phyloP scores from a whole-genome alignment of 495 filamentous ascomycete species.

The Barbatosphaeria neglecta region DNA sequence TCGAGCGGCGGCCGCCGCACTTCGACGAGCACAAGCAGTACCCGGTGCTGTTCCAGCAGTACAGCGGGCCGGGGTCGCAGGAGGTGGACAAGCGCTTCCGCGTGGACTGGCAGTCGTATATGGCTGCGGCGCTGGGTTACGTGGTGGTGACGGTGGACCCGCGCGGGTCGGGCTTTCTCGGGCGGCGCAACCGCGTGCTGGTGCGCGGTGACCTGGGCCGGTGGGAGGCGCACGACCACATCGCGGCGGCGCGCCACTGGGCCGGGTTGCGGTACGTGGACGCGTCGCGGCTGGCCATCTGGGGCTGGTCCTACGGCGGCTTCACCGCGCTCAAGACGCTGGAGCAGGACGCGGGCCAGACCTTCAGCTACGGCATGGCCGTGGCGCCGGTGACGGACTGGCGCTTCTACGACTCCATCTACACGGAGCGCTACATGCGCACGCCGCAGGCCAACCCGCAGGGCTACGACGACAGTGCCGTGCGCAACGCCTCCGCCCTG shows the following conservation, averaged over 20 bases:
- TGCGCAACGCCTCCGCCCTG: conserved; percentile 60
- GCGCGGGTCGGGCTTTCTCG: conserved; percentile 83
- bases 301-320: conserved; percentile 97
- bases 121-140: conserved; percentile 81
- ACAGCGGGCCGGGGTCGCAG: conserved; percentile 85
- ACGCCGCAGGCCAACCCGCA: conserved; percentile 68
- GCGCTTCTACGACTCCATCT: conserved; percentile 89
- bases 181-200: conserved; percentile 69
- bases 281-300: conserved; percentile 71
- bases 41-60: conserved; percentile 87
- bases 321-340: conserved; percentile 96
- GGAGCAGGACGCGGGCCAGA: conserved; percentile 77
- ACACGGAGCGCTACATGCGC: conserved; percentile 94
- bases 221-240: conserved; percentile 83
- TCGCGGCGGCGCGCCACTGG: conserved; percentile 81
- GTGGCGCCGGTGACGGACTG: conserved; percentile 97
- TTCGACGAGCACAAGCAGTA: conserved; percentile 80
- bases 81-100: conserved; percentile 67
- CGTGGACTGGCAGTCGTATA: conserved; percentile 84
- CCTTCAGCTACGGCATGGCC: conserved; percentile 94
- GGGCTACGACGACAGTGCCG: conserved; percentile 66
- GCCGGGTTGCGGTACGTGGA: conserved; percentile 75
- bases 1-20: conserved; percentile 83
- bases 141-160: conserved; percentile 92
- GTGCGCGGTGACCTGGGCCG: conserved; percentile 74